Evolutionary conservation across 257 asterid species (phyloP), one percentile per base, ranked within the genome.

Genomic region (Nicotiana noctiflora): DNA sequence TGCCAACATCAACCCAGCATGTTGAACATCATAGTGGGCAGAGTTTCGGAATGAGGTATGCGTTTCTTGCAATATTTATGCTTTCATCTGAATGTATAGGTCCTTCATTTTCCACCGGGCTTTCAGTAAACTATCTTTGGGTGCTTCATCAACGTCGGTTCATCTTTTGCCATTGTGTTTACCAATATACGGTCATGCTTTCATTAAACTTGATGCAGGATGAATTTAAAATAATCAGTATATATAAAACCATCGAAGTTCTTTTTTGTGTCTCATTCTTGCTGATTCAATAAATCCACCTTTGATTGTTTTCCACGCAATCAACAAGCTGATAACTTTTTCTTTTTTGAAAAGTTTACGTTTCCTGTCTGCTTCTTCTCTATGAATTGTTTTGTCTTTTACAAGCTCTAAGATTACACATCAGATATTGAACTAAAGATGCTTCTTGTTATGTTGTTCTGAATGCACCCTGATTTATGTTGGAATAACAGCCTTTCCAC

Each of bases 21-120:
- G 83, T 83, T 86, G 89, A 82, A 80, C 87, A 84, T 70, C 81
- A 88, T 56, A 79, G 40, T 19, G 29, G 27, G 60, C 93, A 70
- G 83, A 83, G 49, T 80, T 56, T 77, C 66, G 51, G 68, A 34
- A 84, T 83, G 81, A 86, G 92, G 97, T 90, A 64, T 49, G 87
- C 53, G 61, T 40, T 44, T 76, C 59, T 51, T 23, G 61, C 61
- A 23, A 72, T 72, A 72, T 49, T 19, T 49, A 21, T 27, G 40
- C 29, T 83, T 65, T 46, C 8, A 44, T 65, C 51, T 25, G 81
- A 31, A n/a, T 9, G 25, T 56, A 18, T 51, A 40, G 57, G 52
- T 32, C 31, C 25, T 46, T 60, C 25, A 68, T 40, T 74, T 59
- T 67, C 51, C 34, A 6, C 6, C 15, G 79, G 55, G 10, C 19